phyloP scores from a whole-genome alignment of 2,329 filamentous ascomycete genomes.

The Paecilomyces dactylethromorphus region DNA sequence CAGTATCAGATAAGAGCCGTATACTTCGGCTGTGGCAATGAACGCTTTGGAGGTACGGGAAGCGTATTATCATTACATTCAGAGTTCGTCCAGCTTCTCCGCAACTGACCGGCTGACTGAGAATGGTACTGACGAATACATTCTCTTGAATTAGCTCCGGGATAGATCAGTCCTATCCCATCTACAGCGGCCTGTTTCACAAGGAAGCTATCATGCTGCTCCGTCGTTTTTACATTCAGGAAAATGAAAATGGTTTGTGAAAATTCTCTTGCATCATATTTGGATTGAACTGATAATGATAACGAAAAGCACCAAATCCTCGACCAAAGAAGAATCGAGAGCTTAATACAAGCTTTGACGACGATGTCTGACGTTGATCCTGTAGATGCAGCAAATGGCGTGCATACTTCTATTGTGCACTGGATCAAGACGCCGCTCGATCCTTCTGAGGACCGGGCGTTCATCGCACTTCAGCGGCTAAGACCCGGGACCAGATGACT shows the following conservation, averaged over 20 bases:
- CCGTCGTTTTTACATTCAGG: conserved; percentile 92
- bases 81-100: conserved; percentile 40
- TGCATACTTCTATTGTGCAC: neutral
- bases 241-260: conserved; percentile 79
- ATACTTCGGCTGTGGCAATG: conserved; percentile 92
- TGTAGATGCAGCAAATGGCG: neutral
- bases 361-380: conserved; percentile 6
- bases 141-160: conserved; percentile 47
- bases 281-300: conserved; percentile 2
- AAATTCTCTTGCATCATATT: neutral
- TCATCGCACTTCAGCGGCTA: neutral
- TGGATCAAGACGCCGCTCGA: neutral
- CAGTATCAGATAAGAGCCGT: conserved; percentile 85
- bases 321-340: conserved; percentile 59
- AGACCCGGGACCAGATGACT: neutral
- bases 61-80: conserved; percentile 83
- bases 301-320: conserved; percentile 53
- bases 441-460: neutral
- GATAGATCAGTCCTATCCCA: conserved; percentile 72
- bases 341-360: conserved; percentile 53
- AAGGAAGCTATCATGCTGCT: conserved; percentile 91
- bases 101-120: conserved; percentile 35
- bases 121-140: neutral
- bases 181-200: conserved; percentile 78
- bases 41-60: conserved; percentile 93